Evolutionary conservation across 805 yeast genomes (phyloP), one percentile per base, ranked within the genome.

Genomic region (Kluyveromyces siamensis): DNA sequence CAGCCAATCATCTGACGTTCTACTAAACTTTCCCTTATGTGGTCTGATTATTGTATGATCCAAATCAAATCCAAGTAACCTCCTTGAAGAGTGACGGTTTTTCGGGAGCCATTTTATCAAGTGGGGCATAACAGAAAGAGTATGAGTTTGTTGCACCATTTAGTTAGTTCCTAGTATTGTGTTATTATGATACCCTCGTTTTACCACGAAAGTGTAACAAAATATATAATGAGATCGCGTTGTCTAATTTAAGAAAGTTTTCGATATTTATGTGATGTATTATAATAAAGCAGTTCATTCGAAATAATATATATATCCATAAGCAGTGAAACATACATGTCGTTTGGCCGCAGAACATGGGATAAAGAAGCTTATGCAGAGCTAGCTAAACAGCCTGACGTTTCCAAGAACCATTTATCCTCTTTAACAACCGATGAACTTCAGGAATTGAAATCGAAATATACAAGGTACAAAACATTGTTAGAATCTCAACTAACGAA

Each of bases 1-100:
- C 57, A 71, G 69, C 98, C 98, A 91, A 63, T 91, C 98, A 2
- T 63, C 52, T 1, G 84, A 75, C 8, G 76, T 68, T 21, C 73
- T 65, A 0, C 88, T 73, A 59, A 82, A 87, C 43, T 70, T 74
- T 16, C 59, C 43, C 0, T 87, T 87, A 27, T 58, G 57, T 1
- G 60, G 55, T 14, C 62, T 61, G 0, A 87, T 77, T 8, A 91
- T 55, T 0, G 98, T 91, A 8, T 79, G 83, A 68, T 91, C 99
- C 45, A 91, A 70, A 63, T 91, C 98, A 65, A 90, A 91, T 0
- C 85, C 84, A 2, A 87, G 37, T 27, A 10, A 44, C 8, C 17
- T 49, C 38, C 8, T 47, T 40, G 6, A 38, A 21, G 13, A 25
- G 19, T 8, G 33, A 37, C 33, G 50, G 51, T 11, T 47, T 30